These are phyloP conservation scores for Anethum foeniculum DNA, from an alignment of 140 eudicot species.

Conservation along the genomic window DNA sequence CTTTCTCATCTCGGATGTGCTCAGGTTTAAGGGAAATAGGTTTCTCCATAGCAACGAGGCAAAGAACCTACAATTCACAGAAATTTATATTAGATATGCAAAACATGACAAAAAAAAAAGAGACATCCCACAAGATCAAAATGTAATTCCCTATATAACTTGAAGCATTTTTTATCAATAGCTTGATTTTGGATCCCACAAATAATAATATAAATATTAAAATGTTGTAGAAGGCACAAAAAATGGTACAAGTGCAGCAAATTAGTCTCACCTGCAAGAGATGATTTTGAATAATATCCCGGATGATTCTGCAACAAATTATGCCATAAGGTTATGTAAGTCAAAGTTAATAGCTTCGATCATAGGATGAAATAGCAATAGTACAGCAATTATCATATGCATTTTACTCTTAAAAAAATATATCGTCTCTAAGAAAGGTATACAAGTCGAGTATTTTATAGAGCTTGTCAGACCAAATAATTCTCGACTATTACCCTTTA, in stretches of 20 bases:
- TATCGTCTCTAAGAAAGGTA: neutral
- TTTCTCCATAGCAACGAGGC: slow-evolving; percentile 89
- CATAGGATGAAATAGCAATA: neutral
- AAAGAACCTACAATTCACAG: slow-evolving; percentile 52
- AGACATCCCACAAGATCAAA: neutral
- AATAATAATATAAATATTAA: neutral
- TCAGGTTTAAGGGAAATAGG: slow-evolving; percentile 75
- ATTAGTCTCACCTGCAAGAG: slow-evolving; percentile 63
- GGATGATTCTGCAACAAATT: slow-evolving; percentile 58
- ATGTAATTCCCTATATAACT: neutral
- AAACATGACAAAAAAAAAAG: neutral
- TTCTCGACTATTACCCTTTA: neutral
- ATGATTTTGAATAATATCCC: slow-evolving; percentile 94
- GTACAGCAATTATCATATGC: neutral
- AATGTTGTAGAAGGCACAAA: neutral
- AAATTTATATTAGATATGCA: neutral
- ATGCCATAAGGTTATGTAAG: neutral
- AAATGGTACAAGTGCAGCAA: slow-evolving; percentile 4
- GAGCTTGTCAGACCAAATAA: neutral
- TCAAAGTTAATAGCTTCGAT: neutral
- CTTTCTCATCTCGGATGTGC: slow-evolving; percentile 90
- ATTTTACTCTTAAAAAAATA: neutral
- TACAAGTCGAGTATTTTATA: neutral
- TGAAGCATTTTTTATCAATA: neutral
- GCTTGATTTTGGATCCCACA: neutral